Conservation (phyloP, 306 rosid species). For the Castanea crenata region DNA sequence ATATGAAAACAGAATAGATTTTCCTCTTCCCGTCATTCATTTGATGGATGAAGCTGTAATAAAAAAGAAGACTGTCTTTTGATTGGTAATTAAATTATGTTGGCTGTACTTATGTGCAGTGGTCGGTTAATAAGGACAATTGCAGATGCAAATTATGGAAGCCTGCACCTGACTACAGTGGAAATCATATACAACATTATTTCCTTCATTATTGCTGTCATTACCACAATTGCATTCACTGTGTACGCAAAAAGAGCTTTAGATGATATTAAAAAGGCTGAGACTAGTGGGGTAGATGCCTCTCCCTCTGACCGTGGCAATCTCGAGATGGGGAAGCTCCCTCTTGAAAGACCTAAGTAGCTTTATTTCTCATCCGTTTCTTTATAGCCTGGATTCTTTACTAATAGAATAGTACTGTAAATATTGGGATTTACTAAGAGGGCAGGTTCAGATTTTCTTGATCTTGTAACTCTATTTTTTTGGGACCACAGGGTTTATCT, state of each 20-base stretch:
- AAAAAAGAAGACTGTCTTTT: no score
- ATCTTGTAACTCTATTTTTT: neutral
- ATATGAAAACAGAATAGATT: neutral
- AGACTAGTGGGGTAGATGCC: slow-evolving; percentile 43
- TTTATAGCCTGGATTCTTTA: slow-evolving; percentile 5
- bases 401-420: slow-evolving; percentile 21
- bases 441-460: slow-evolving; percentile 16
- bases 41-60: no score
- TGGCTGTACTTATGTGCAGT: slow-evolving; percentile 38
- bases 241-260: slow-evolving; percentile 80
- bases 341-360: slow-evolving; percentile 50
- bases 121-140: slow-evolving; percentile 83
- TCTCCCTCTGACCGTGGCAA: slow-evolving; percentile 32
- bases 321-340: slow-evolving; percentile 65
- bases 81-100: neutral
- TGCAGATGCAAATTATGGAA: slow-evolving; percentile 79
- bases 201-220: slow-evolving; percentile 69
- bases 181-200: slow-evolving; percentile 84
- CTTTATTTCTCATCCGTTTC: slow-evolving; percentile 12
- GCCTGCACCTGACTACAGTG: slow-evolving; percentile 69
- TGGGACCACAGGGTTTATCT: slow-evolving; percentile 3
- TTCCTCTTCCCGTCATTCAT: neutral
- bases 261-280: slow-evolving; percentile 56
- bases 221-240: slow-evolving; percentile 79
- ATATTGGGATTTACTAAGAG: slow-evolving; percentile 14